Conservation (phyloP, 1,139 yeast genomes). For the Suhomyces wounanorum region DNA sequence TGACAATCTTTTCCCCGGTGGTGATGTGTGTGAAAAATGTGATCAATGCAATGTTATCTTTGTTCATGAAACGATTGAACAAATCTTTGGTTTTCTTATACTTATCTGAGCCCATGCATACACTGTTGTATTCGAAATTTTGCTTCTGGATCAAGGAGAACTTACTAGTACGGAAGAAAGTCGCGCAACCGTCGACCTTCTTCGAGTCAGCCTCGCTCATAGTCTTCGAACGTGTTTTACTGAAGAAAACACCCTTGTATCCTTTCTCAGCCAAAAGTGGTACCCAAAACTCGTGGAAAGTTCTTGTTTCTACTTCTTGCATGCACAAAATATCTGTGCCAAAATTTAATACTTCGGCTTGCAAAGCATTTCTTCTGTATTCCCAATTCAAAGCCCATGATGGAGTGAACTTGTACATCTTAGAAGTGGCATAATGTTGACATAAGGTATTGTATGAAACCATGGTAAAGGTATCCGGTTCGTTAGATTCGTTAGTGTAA, state of each 20-base stretch:
- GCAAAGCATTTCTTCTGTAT: slow-evolving; percentile 76
- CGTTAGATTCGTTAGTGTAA: slow-evolving; percentile 30
- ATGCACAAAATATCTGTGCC: slow-evolving; percentile 81
- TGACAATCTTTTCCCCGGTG: slow-evolving; percentile 70
- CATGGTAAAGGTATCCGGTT: slow-evolving; percentile 59
- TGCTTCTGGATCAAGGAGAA: slow-evolving; percentile 73
- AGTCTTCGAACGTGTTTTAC: slow-evolving; percentile 90
- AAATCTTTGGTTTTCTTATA: slow-evolving; percentile 93
- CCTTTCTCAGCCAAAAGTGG: slow-evolving; percentile 74
- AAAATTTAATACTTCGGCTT: slow-evolving; percentile 66
- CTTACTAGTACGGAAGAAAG: slow-evolving; percentile 71
- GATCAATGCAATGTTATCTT: slow-evolving; percentile 87
- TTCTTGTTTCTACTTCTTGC: slow-evolving; percentile 92
- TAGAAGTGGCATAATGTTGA: slow-evolving; percentile 92
- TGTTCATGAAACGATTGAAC: slow-evolving; percentile 93
- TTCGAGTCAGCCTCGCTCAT: slow-evolving; percentile 82
- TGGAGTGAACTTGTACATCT: slow-evolving; percentile 91
- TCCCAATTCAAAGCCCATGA: slow-evolving; percentile 97
- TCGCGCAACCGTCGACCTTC: slow-evolving; percentile 97
- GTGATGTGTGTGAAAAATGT: slow-evolving; percentile 73
- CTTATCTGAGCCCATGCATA: slow-evolving; percentile 85
- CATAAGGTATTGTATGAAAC: slow-evolving; percentile 90
- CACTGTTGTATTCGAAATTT: slow-evolving; percentile 81
- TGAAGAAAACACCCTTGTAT: slow-evolving; percentile 78
- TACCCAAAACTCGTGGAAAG: slow-evolving; percentile 83